Evolutionary conservation across 768 basidiomycete species (phyloP).

Genomic region (Rhizopogon salebrosus): DNA sequence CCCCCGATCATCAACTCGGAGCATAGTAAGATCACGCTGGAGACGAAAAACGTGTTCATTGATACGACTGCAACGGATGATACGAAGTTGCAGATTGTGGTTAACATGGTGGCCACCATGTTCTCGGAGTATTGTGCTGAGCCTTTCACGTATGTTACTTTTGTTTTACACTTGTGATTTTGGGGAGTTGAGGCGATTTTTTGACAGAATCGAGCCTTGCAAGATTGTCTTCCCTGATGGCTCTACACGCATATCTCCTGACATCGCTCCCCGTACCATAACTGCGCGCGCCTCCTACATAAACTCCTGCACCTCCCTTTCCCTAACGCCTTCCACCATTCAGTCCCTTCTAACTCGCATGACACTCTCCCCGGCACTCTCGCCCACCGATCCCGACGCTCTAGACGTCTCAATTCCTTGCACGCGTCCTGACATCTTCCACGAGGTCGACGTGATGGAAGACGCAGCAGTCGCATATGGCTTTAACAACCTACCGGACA

Average conservation of each 20-base stretch:
- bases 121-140: constrained; percentile 94
- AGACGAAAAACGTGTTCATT: constrained; percentile 92
- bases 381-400: constrained; percentile 57
- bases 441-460: constrained; percentile 98
- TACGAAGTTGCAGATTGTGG: constrained; percentile 93
- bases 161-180: neutral
- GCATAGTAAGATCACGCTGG: constrained; percentile 93
- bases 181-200: neutral
- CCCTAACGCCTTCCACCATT: constrained; percentile 60
- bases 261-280: constrained; percentile 68
- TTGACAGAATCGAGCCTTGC: constrained; percentile 84
- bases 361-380: constrained; percentile 60
- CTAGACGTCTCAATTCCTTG: constrained; percentile 77
- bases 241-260: constrained; percentile 68
- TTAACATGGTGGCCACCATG: constrained; percentile 95
- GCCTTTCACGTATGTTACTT: constrained; percentile 75
- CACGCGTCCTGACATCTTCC: constrained; percentile 97
- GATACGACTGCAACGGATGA: constrained; percentile 96
- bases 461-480: constrained; percentile 97
- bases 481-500: constrained; percentile 91
- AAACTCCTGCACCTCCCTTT: constrained; percentile 91
- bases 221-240: constrained; percentile 80
- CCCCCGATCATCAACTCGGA: constrained; percentile 98
- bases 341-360: constrained; percentile 75
- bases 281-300: constrained; percentile 84